Evolutionary conservation across 768 basidiomycete species (phyloP), one percentile per base, ranked within the genome.

Genomic region (Lactifluus volemus): DNA sequence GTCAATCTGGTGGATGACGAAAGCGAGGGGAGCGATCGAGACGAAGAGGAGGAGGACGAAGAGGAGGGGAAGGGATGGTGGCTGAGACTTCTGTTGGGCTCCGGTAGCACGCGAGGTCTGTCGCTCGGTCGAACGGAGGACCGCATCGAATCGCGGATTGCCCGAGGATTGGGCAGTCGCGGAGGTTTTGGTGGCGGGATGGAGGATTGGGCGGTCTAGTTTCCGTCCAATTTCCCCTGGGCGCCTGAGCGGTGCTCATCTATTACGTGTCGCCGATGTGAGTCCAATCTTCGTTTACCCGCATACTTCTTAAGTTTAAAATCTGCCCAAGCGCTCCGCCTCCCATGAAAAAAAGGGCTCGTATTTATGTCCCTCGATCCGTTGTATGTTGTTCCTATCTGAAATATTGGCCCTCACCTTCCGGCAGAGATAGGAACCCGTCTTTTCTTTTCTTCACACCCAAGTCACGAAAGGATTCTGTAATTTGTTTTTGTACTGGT

Each of bases 131-230:
- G 77, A 63, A 68, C 77, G 54, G 83, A 83, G 64, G 83, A 84
- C 54, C 74, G 81, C 66, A 73, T 81, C 71, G 67, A 67, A 53
- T 52, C 58, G 7, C 58, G 58, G 17, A 61, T 60, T 14, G 72
- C 73, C 45, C 72, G 82, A 44, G 75, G 67, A 14, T 38, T 60
- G 5, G 63, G 58, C 10, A 55, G 74, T 15, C 72, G 76, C 54
- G 72, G 73, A 38, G 74, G 74, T 45, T 70, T 68, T 29, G 76
- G 76, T n/a, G 75, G 76, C 25, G 75, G 65, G 67, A 73, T 76
- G 62, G 84, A 84, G 64, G 85, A 85, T 38, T 85, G 84, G 84
- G 77, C 57, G 14, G 48, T 63, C 9, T 63, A 63, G 53, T 25
- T 25, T 25, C 25, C 25, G 25, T 25, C 25, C 25, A 25, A 25